Conservation (phyloP, 176 grass and related monocot species). For the Poa pratensis region DNA sequence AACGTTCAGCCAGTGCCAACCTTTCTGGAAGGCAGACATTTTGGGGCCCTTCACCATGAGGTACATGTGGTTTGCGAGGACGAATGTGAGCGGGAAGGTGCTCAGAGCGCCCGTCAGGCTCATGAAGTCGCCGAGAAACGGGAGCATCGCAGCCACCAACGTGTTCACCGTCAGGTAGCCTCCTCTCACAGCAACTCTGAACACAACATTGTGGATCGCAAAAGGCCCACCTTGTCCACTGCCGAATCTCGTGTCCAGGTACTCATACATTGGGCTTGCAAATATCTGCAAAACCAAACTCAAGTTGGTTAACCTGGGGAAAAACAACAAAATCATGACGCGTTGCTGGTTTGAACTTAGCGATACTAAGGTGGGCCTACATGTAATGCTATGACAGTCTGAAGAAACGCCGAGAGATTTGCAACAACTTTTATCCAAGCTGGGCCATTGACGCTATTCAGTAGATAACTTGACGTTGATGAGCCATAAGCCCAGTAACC, state of each 20-base stretch:
- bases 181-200: slow-evolving; percentile 79
- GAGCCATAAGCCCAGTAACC: slow-evolving; percentile 97
- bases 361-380: slow-evolving; percentile 38
- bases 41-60: slow-evolving; percentile 71
- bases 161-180: slow-evolving; percentile 89
- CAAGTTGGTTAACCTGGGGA: too few relatives aligned
- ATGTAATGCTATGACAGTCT: slow-evolving; percentile 86
- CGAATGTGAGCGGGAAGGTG: slow-evolving; percentile 93
- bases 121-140: slow-evolving; percentile 93
- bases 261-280: slow-evolving; percentile 97
- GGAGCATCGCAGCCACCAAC: slow-evolving; percentile 80
- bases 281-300: slow-evolving; percentile 62
- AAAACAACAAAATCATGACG: too few relatives aligned
- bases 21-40: slow-evolving; percentile 58
- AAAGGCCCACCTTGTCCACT: slow-evolving; percentile 71
- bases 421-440: slow-evolving; percentile 75
- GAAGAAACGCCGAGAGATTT: slow-evolving; percentile 80
- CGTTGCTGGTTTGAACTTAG: not conserved
- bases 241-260: slow-evolving; percentile 82
- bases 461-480: slow-evolving; percentile 79
- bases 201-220: slow-evolving; percentile 67
- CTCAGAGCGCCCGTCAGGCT: slow-evolving; percentile 92
- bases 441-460: slow-evolving; percentile 75
- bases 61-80: slow-evolving; percentile 97
- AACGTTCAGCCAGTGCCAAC: slow-evolving; percentile 95